Percentiles rank a stretch among this genome's conserved stretches.
Conservation (phyloP, 768 basidiomycete species). For the Auriscalpium orientale region DNA sequence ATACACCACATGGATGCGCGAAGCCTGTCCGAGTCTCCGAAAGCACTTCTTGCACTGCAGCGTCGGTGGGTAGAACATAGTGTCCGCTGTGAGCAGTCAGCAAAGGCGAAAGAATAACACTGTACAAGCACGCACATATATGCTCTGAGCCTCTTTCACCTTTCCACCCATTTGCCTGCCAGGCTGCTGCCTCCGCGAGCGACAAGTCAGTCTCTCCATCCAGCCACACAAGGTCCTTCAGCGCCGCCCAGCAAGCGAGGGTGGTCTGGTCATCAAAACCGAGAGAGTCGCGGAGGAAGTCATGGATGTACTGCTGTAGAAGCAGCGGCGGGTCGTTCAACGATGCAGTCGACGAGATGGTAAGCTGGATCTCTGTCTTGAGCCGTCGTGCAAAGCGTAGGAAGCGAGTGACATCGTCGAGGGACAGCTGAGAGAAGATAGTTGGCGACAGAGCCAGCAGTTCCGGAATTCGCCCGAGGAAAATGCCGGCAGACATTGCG, state of each 20-base stretch:
- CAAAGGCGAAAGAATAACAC: too few relatives aligned
- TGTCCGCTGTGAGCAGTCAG: not conserved
- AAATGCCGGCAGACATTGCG: too few relatives aligned
- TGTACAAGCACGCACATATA: not conserved
- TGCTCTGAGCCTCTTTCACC: not conserved
- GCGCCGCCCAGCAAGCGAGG: not conserved
- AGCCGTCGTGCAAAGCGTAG: not conserved
- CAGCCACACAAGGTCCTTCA: not conserved
- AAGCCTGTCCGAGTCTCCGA: not conserved
- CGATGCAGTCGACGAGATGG: not conserved
- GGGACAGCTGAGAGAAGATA: not conserved
- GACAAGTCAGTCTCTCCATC: not conserved
- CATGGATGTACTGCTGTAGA: not conserved
- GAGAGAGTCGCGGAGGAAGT: not conserved
- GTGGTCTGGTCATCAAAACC: not conserved
- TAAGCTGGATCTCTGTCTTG: not conserved
- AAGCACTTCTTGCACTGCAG: not conserved
- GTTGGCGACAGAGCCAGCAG: too few relatives aligned
- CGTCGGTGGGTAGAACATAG: not conserved
- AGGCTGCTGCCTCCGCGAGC: not conserved
- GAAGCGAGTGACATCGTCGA: not conserved
- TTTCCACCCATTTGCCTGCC: not conserved
- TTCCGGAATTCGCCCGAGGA: too few relatives aligned
- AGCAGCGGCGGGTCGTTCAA: not conserved
- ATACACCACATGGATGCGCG: not conserved